Conservation (phyloP, 306 rosid genomes). For the Gastrolobium bilobum region DNA sequence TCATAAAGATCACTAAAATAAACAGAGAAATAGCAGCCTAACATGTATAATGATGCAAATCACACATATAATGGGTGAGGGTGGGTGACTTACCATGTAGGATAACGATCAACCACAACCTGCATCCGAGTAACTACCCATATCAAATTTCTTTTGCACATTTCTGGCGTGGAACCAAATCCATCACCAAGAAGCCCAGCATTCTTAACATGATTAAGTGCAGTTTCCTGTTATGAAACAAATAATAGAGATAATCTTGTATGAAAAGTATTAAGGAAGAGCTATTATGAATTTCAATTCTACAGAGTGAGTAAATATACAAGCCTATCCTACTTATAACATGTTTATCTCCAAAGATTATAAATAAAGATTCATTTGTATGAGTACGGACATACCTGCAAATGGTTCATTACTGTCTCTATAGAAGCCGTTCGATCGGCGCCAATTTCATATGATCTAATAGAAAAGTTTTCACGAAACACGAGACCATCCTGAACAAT, state of each 20-base stretch:
- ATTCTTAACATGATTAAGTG: slow-evolving; percentile 93
- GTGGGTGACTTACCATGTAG: slow-evolving; percentile 80
- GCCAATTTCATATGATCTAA: slow-evolving; percentile 99
- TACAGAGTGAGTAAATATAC: not conserved
- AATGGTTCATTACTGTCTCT: slow-evolving; percentile 97
- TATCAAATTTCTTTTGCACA: slow-evolving; percentile 93
- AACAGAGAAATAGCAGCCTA: slow-evolving; percentile 30
- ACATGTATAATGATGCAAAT: not conserved
- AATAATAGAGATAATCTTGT: slow-evolving; percentile 33
- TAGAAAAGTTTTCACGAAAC: slow-evolving; percentile 90
- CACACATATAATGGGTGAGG: not conserved
- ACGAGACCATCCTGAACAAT: slow-evolving; percentile 98
- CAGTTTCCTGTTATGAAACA: slow-evolving; percentile 82
- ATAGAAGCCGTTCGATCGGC: slow-evolving; percentile 99
- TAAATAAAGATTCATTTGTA: not conserved
- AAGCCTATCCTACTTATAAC: slow-evolving; percentile 21
- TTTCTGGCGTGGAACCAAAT: slow-evolving; percentile 97
- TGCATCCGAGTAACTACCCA: slow-evolving; percentile 99
- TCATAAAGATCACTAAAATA: slow-evolving; percentile 28
- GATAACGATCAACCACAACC: slow-evolving; percentile 95
- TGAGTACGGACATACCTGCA: slow-evolving; percentile 67
- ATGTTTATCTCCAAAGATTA: slow-evolving; percentile 13
- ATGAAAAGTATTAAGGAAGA: slow-evolving; percentile 19
- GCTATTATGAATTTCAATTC: slow-evolving; percentile 14
- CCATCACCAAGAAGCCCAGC: slow-evolving; percentile 98